phyloP scores from a whole-genome alignment of 495 filamentous ascomycete genomes.

The Xylaria longipes region DNA sequence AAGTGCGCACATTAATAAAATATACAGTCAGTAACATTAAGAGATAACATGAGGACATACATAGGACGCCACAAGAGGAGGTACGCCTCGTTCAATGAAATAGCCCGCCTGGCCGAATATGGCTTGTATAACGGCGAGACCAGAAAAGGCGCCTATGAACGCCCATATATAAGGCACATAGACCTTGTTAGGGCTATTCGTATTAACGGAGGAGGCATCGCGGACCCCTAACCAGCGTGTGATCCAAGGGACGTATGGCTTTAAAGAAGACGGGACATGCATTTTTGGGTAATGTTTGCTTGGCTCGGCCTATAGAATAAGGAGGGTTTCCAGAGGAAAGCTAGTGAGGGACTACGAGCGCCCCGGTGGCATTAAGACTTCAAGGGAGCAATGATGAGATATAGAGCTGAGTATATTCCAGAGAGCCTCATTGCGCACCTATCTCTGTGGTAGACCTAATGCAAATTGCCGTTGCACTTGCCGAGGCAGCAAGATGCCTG shows the following conservation, averaged over 20 bases:
- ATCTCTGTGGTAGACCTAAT: not conserved
- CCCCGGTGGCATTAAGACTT: too few species aligned
- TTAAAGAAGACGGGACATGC: not conserved
- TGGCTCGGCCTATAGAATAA: not conserved
- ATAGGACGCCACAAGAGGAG: conserved; percentile 1
- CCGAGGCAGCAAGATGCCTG: too few species aligned
- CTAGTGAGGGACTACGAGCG: not conserved
- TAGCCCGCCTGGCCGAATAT: not conserved
- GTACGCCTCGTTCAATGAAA: not conserved
- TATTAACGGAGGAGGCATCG: not conserved
- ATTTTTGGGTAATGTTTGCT: not conserved
- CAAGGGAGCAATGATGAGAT: too few species aligned
- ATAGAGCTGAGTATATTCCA: too few species aligned
- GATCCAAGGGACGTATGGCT: not conserved
- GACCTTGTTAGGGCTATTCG: not conserved
- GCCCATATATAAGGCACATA: not conserved
- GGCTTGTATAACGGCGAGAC: not conserved
- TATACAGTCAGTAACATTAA: not conserved
- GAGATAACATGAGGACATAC: not conserved
- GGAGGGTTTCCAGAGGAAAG: too few species aligned
- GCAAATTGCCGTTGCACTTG: not conserved
- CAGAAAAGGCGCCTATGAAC: not conserved
- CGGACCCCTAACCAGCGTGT: not conserved
- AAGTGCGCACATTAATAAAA: not conserved
- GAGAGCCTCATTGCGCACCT: not conserved